Base-by-base conservation (phyloP, 2,329 filamentous ascomycete genomes). In the Penicillium sp. region DNA sequence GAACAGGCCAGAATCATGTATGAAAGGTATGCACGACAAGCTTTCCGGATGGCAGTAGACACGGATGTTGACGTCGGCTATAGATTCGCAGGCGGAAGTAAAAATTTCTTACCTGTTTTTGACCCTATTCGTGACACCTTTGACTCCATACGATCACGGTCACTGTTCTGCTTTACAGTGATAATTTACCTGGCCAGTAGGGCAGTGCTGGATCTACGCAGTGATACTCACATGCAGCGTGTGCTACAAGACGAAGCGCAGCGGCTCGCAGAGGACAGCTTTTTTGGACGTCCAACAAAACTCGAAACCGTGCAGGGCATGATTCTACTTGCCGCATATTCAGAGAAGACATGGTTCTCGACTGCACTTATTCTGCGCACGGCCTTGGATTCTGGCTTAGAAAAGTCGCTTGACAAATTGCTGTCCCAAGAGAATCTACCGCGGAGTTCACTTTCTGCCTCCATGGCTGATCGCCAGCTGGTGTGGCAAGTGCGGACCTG, bases 301-400 rank as follows among this genome's bases (percentile, higher is more conserved):
- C 56, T 69, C 9, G 66, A 69, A 47, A 68, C 66, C 0, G 66
- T 69, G 0, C 66, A 69, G 32, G 66, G 66, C 4, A 69, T 68
- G 66, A 66, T 69, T 27, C 53, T 69, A 3, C 56, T 69, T 0
- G 66, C 66, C 1, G 66, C 66, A 3, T 69, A 69, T 24, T 69
- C 66, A 0, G 66, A 69, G 44, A 69, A 69, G 31, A 67, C 66
- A 1, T 68, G 66, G 66, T 69, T 69, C 41, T 69, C 66, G 0
- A 69, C 64, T 1, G 66, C 66, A 6, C 60, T 69, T 7, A 69
- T 69, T 44, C 52, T 69, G 18, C 64, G 66, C 15, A 69, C 66
- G 0, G 66, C 66, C 2, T 46, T 69, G 15, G 66, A 69, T 44
- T 66, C 66, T 8, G 66, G 66, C 0, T 52, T 69, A 0, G 66